Conservation (phyloP, 2,329 filamentous ascomycete species). For the Zymoseptoria passerinii region DNA sequence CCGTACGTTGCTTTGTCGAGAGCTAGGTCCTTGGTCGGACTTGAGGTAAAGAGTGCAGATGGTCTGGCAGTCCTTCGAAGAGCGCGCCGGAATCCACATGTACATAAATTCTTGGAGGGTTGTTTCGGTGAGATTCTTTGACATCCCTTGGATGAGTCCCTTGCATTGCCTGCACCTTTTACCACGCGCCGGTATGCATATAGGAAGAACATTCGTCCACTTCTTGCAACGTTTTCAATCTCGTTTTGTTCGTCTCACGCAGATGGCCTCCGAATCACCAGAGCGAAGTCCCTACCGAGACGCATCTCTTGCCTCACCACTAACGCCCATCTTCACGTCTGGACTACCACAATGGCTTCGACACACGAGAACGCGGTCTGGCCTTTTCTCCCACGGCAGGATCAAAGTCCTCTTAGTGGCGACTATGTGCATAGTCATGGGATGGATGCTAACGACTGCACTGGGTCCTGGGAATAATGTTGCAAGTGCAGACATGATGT, state of each 20-base stretch:
- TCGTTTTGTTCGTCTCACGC: not conserved
- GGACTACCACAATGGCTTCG: slow-evolving; percentile 25
- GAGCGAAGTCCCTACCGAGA: slow-evolving; percentile 17
- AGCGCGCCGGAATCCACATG: not conserved
- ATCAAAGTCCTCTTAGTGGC: slow-evolving; percentile 21
- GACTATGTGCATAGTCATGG: slow-evolving; percentile 22
- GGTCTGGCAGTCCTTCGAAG: not conserved
- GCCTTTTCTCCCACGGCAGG: slow-evolving; percentile 15
- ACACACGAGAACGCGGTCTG: slow-evolving; percentile 10
- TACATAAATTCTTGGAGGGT: slow-evolving; percentile 1
- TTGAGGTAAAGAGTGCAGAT: slow-evolving; percentile 29
- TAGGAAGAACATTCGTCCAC: not conserved
- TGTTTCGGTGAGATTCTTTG: not conserved
- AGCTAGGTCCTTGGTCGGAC: slow-evolving; percentile 42
- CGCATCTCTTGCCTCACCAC: slow-evolving; percentile 18
- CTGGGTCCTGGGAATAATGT: slow-evolving; percentile 14
- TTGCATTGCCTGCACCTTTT: not conserved
- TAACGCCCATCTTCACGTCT: slow-evolving; percentile 18
- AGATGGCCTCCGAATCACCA: slow-evolving; percentile 20
- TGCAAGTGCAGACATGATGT: slow-evolving; percentile 2
- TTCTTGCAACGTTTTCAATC: not conserved
- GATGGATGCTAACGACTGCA: slow-evolving; percentile 25
- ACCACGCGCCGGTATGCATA: slow-evolving; percentile 6
- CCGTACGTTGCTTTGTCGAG: slow-evolving; percentile 54
- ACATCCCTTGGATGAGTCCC: slow-evolving; percentile 3